A percentile compares a stretch with the other conserved stretches of the same genome.
These are phyloP conservation scores for Naganishia antarctica DNA, from an alignment of 768 basidiomycete species.

Conservation along the genomic window DNA sequence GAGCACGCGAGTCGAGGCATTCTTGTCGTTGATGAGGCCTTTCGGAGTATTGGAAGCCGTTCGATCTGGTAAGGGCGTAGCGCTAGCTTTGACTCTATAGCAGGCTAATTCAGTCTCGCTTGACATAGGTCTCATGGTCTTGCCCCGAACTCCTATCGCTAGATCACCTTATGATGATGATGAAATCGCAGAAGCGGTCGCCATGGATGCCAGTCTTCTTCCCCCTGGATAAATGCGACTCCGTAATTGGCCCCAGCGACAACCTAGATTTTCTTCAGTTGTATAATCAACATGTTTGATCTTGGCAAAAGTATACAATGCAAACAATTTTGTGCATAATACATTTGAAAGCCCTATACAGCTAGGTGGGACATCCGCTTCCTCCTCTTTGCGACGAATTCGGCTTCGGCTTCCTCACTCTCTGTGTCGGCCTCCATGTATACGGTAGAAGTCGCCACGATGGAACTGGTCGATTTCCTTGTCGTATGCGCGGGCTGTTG, in stretches of 20 bases:
- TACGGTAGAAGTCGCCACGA: not conserved
- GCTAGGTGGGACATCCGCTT: constrained; percentile 13
- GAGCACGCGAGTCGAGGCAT: constrained; percentile 83
- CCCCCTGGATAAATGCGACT: constrained; percentile 70
- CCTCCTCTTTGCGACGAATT: not conserved
- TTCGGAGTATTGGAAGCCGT: constrained; percentile 95
- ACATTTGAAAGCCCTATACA: not conserved
- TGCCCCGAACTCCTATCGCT: constrained; percentile 89
- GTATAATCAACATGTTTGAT: not conserved
- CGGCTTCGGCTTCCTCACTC: not conserved
- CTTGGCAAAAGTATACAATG: not conserved
- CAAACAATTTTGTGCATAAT: not conserved
- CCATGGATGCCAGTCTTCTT: constrained; percentile 83
- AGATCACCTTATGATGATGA: constrained; percentile 58
- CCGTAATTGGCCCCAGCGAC: too few relatives aligned
- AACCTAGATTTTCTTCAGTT: not conserved
- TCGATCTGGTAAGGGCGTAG: constrained; percentile 80
- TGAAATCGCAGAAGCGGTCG: constrained; percentile 56
- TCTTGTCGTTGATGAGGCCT: constrained; percentile 81
- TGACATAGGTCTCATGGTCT: constrained; percentile 81
- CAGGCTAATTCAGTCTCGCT: not conserved
- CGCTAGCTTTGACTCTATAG: too few relatives aligned
- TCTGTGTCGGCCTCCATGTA: constrained; percentile 2
- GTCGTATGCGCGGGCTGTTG: not conserved
- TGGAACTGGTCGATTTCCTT: not conserved